Evolutionary conservation across 108 stramenopile species (phyloP).

Genomic region (Halocafeteria seosinensis): DNA sequence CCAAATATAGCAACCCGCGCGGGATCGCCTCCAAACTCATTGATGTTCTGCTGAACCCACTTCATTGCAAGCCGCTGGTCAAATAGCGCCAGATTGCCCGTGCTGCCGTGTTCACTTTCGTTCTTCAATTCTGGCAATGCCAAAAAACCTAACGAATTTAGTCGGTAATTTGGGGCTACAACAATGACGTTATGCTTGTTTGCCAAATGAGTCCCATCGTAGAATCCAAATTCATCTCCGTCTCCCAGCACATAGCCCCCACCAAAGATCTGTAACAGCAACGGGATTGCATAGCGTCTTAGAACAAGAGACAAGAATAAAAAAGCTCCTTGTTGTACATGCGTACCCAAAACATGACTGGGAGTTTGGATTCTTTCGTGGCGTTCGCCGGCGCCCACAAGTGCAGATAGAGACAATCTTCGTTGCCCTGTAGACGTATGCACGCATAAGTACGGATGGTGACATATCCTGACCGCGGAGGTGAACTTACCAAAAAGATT

Average conservation of each 20-base stretch:
- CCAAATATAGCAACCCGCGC: constrained; percentile 59
- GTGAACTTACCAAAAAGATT: too few relatives aligned
- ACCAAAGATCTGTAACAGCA: neutral
- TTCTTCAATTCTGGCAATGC: constrained; percentile 15
- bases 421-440: too few relatives aligned
- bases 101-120: constrained; percentile 19
- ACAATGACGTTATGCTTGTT: constrained; percentile 36
- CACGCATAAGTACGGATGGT: too few relatives aligned
- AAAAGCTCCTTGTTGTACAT: too few relatives aligned
- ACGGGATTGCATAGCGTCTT: too few relatives aligned
- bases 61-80: constrained; percentile 57
- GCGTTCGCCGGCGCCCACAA: neutral
- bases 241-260: neutral
- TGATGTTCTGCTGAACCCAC: constrained; percentile 55
- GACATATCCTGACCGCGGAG: too few relatives aligned
- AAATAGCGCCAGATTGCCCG: constrained; percentile 46
- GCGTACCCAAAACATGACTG: constrained; percentile 8
- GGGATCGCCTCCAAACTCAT: constrained; percentile 63
- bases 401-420: too few relatives aligned
- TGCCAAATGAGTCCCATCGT: constrained; percentile 1
- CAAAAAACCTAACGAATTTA: constrained; percentile 50
- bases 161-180: constrained; percentile 49
- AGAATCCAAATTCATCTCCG: neutral
- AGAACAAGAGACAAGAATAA: too few relatives aligned
- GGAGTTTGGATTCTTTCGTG: neutral